A percentile compares a stretch with the other conserved stretches of the same genome.
Evolutionary conservation across 768 basidiomycete genomes (phyloP).

Genomic region (Termitomyces sp.): DNA sequence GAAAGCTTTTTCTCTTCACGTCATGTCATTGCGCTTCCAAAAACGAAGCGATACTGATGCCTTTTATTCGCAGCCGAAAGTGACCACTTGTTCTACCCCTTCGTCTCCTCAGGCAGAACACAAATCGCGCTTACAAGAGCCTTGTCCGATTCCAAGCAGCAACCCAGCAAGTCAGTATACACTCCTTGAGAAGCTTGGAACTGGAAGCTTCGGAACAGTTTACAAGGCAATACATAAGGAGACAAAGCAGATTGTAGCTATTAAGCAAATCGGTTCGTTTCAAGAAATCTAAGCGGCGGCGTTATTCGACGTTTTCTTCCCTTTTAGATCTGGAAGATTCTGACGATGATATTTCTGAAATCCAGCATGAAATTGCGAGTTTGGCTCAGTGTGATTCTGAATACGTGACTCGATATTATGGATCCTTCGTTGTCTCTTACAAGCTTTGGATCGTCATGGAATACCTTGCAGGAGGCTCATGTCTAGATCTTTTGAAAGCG

Average conservation of each 20-base stretch:
- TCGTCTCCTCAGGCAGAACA: slow-evolving; percentile 42
- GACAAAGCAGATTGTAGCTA: slow-evolving; percentile 91
- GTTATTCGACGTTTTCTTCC: slow-evolving; percentile 3
- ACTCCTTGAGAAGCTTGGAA: slow-evolving; percentile 92
- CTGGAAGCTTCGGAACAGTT: slow-evolving; percentile 93
- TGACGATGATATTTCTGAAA: slow-evolving; percentile 98
- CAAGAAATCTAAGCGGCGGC: neutral
- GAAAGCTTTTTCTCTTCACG: slow-evolving; percentile 14
- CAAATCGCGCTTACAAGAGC: slow-evolving; percentile 42
- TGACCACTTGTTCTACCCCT: slow-evolving; percentile 41
- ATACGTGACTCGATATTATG: slow-evolving; percentile 95
- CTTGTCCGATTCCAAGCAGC: slow-evolving; percentile 64
- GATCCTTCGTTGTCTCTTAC: slow-evolving; percentile 93
- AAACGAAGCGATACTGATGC: slow-evolving; percentile 34
- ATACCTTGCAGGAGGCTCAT: slow-evolving; percentile 97
- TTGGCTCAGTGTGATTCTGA: slow-evolving; percentile 95
- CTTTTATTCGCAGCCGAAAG: slow-evolving; percentile 33
- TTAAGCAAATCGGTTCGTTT: slow-evolving; percentile 90
- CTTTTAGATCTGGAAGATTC: slow-evolving; percentile 88
- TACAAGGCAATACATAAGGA: slow-evolving; percentile 97
- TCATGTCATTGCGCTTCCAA: slow-evolving; percentile 47
- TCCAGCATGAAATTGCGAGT: slow-evolving; percentile 97
- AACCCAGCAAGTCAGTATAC: slow-evolving; percentile 91
- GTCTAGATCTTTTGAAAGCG: slow-evolving; percentile 91
- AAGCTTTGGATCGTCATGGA: slow-evolving; percentile 99